Evolutionary conservation across 345 rosid species (phyloP).

Genomic region (Lagerstroemia speciosa): DNA sequence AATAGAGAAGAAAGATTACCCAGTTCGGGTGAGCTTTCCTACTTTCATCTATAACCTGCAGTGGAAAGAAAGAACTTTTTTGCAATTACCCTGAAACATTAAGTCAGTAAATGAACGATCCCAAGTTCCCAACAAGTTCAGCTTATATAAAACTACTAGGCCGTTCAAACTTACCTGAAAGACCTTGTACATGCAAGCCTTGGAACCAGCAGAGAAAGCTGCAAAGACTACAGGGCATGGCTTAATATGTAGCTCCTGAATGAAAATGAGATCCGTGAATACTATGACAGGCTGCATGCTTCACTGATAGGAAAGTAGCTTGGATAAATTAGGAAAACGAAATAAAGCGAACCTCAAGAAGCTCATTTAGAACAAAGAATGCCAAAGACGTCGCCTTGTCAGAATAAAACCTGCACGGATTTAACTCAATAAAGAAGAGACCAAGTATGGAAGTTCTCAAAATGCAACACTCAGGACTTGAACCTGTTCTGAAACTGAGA

Average conservation of each 20-base stretch:
- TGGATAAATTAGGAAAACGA: not conserved
- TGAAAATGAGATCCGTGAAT: not conserved
- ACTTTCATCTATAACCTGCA: conserved; percentile 50
- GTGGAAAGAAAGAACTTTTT: not conserved
- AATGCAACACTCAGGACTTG: no score
- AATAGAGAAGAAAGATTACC: conserved; percentile 25
- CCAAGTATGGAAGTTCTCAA: not conserved
- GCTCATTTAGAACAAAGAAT: conserved; percentile 54
- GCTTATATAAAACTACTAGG: not conserved
- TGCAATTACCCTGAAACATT: not conserved
- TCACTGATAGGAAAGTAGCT: not conserved
- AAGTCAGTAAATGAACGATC: not conserved
- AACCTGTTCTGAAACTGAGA: not conserved
- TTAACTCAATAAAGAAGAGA: not conserved
- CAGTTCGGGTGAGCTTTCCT: conserved; percentile 51
- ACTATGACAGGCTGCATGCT: not conserved
- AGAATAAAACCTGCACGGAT: conserved; percentile 59
- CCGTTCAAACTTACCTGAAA: conserved; percentile 41
- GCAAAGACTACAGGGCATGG: conserved; percentile 72
- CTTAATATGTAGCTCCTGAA: conserved; percentile 19
- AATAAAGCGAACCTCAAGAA: conserved; percentile 50
- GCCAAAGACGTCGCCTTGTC: conserved; percentile 73
- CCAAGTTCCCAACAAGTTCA: conserved; percentile 8
- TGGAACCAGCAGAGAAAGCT: conserved; percentile 78
- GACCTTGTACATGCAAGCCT: conserved; percentile 88